These are phyloP conservation scores for Xylariaceae sp. DNA, from an alignment of 2,329 filamentous ascomycete genomes.

Conservation along the genomic window DNA sequence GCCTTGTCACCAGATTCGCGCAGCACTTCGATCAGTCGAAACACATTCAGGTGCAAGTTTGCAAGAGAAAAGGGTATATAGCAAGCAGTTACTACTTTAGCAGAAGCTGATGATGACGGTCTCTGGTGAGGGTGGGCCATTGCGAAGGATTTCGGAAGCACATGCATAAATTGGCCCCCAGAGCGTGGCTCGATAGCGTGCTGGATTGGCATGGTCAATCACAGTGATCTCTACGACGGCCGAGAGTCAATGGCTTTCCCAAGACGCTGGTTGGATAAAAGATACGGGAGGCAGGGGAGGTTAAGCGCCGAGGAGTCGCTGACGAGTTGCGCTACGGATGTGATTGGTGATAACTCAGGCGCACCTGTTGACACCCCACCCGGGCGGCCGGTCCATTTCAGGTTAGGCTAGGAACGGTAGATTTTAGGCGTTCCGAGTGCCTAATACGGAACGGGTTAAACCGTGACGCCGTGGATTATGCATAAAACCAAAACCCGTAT, in stretches of 20 bases:
- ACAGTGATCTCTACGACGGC: conserved; percentile 22
- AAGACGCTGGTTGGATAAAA: conserved; percentile 31
- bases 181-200: conserved; percentile 36
- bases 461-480: no score
- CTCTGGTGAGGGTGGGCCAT: conserved; percentile 35
- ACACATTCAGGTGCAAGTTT: conserved; percentile 42
- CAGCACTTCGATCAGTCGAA: conserved; percentile 37
- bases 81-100: not conserved
- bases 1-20: conserved; percentile 22
- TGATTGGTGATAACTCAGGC: conserved; percentile 28
- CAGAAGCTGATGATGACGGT: conserved; percentile 32
- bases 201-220: conserved; percentile 24
- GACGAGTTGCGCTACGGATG: conserved; percentile 17
- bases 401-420: not conserved
- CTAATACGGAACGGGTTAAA: not conserved
- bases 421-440: not conserved
- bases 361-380: conserved; percentile 28
- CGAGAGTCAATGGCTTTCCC: conserved; percentile 21
- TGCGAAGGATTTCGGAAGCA: conserved; percentile 32
- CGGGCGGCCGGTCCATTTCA: conserved; percentile 3
- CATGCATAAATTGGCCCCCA: conserved; percentile 35
- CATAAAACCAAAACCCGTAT: no score
- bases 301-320: conserved; percentile 27
- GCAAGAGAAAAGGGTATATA: conserved; percentile 49
- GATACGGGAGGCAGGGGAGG: conserved; percentile 26